Base-by-base conservation (phyloP, 2,329 filamentous ascomycete species). In the Verticillium isaacii region DNA sequence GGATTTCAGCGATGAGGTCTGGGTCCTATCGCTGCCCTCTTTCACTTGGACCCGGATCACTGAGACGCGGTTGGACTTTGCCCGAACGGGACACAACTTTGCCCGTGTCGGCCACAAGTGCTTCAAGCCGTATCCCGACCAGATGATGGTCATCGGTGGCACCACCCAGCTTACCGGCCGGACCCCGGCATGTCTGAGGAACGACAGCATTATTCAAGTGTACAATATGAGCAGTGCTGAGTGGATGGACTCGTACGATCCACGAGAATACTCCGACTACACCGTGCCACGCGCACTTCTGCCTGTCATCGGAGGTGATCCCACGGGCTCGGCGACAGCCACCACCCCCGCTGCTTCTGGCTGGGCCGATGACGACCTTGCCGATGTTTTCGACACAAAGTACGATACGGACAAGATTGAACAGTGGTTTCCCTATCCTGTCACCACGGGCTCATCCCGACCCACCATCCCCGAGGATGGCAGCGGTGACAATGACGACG, bases 61-160 rank as follows among this genome's bases (percentile, higher is more conserved):
- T 19, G 68, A 75, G 0, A 81, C 82, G 71, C 68, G 14, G 2
- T 32, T 32, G 15, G 57, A 45, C 37, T 85, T 71, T 65, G 45
- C 45, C n/a, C n/a, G 12, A 8, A 50, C 45, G 12, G 45, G 45
- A 8, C 68, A 60, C 60, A 78, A 56, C 71, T 89, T 74, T 75
- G 89, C 80, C 3, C 84, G 92, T 60, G 85, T 87, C 1, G 91
- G 91, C 0, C 91, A 94, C 71, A 86, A 87, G 41, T 95, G 91
- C 74, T 85, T 93, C 67, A 84, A 85, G 68, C 84, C 85, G 1
- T 94, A 92, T 75, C 89, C 92, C 17, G 87, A 89, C 62, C 91
- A 94, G 73, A 93, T 96, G 87, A 80, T 95, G 64, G 82, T 89
- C 8, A 79, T 94, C 15, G 92, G 92, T 32, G 92, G 92, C 12